Conservation (phyloP, 2,329 filamentous ascomycete genomes). For the Calonectria leucothoes region DNA sequence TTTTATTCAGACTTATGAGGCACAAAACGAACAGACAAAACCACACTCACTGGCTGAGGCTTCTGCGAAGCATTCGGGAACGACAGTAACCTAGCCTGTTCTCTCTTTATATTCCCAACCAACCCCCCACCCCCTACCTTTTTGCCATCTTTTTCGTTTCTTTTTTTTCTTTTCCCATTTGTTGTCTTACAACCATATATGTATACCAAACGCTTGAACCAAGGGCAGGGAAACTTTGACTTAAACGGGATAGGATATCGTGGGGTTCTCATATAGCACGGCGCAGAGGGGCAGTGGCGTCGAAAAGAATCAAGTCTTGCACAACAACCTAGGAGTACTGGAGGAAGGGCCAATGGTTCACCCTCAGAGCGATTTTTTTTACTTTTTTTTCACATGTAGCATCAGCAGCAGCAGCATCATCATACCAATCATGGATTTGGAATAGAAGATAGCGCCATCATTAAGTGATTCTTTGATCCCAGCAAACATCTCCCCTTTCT, state of each 20-base stretch:
- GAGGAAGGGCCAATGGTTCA: slow-evolving; percentile 25
- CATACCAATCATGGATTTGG: slow-evolving; percentile 12
- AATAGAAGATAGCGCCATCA: slow-evolving; percentile 25
- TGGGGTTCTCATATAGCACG: slow-evolving; percentile 38
- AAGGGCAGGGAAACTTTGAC: slow-evolving; percentile 25
- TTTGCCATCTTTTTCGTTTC: neutral
- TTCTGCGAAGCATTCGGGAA: neutral
- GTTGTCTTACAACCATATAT: neutral
- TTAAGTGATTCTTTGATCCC: slow-evolving; percentile 24
- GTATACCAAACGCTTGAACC: neutral
- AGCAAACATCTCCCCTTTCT: slow-evolving; percentile 9
- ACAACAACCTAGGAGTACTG: slow-evolving; percentile 20
- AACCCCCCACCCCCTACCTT: too few species aligned
- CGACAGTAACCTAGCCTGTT: neutral
- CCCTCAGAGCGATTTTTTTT: slow-evolving; percentile 14
- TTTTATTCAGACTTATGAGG: slow-evolving; percentile 5
- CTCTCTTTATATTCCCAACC: neutral
- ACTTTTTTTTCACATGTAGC: neutral
- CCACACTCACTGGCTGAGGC: slow-evolving; percentile 20
- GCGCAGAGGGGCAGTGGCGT: slow-evolving; percentile 33
- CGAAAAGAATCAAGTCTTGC: slow-evolving; percentile 24
- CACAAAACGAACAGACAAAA: slow-evolving; percentile 7
- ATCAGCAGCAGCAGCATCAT: slow-evolving; percentile 26
- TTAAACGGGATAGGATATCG: slow-evolving; percentile 34
- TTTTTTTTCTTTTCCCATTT: slow-evolving; percentile 12